Evolutionary conservation across 1,139 yeast genomes (phyloP).

Genomic region (Magnusiomyces ingens): DNA sequence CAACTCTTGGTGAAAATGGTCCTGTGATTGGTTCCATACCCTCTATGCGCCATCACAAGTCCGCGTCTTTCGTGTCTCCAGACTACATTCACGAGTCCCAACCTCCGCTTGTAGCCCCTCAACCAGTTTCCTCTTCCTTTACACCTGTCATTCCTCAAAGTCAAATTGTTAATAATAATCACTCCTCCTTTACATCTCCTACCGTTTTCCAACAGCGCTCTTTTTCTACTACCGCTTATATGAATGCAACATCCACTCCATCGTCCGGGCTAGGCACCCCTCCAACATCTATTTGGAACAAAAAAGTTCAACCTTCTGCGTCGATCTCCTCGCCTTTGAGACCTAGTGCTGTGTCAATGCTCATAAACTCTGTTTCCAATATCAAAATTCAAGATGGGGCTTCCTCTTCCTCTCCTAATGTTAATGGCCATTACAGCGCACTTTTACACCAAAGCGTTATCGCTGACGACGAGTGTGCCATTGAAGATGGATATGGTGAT

Average conservation of each 20-base stretch:
- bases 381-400: neutral
- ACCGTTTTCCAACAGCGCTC: neutral
- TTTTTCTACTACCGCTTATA: neutral
- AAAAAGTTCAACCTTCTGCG: constrained; percentile 5
- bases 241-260: constrained; percentile 2
- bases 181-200: neutral
- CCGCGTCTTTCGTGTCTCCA: neutral
- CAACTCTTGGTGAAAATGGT: constrained; percentile 1
- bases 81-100: neutral
- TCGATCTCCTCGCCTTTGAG: constrained; percentile 10
- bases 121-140: neutral
- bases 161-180: constrained; percentile 2
- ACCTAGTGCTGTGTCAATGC: constrained; percentile 11
- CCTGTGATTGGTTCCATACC: constrained; percentile 2
- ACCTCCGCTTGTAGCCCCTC: neutral
- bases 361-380: constrained; percentile 11
- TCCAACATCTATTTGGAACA: constrained; percentile 11
- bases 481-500: constrained; percentile 38
- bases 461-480: constrained; percentile 37
- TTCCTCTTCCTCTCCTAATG: neutral
- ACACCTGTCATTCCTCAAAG: constrained; percentile 8
- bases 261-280: constrained; percentile 2
- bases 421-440: neutral
- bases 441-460: constrained; percentile 5
- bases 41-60: constrained; percentile 2